A percentile compares a stretch with the other conserved stretches of the same genome.
Conservation (phyloP, 352 stramenopile genomes). For the Globisporangium megalacanthum region DNA sequence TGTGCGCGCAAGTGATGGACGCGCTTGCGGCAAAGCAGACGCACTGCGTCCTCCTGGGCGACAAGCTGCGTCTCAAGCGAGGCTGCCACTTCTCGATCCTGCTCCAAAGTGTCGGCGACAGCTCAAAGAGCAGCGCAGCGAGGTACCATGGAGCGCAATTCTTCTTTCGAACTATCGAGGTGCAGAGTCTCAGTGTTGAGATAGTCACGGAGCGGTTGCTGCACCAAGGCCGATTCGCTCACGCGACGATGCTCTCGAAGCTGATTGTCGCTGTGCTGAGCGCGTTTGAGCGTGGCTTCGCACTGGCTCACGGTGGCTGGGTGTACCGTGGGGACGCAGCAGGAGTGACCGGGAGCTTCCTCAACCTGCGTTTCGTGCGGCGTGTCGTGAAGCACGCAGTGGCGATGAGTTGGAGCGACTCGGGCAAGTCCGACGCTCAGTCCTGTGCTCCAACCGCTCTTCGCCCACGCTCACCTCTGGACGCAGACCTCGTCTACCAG, state of each 20-base stretch:
- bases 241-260: constrained; percentile 25
- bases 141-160: constrained; percentile 13
- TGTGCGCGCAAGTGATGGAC: constrained; percentile 49
- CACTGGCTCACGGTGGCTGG: constrained; percentile 6
- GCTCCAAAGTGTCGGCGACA: background rate
- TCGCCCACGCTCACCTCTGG: no score
- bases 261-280: constrained; percentile 26
- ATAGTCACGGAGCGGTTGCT: constrained; percentile 41
- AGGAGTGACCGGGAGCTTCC: background rate
- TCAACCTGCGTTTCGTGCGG: constrained; percentile 17
- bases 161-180: constrained; percentile 34
- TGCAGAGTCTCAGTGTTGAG: constrained; percentile 33
- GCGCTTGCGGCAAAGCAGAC: constrained; percentile 26
- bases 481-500: constrained; percentile 5
- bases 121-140: background rate
- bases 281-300: constrained; percentile 24
- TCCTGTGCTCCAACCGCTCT: background rate
- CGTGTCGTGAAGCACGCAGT: constrained; percentile 18
- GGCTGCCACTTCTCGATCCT: constrained; percentile 37
- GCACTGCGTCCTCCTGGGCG: constrained; percentile 32
- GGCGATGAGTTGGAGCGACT: constrained; percentile 18
- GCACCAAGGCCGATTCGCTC: constrained; percentile 25
- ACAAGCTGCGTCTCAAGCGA: constrained; percentile 36
- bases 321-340: background rate
- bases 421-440: background rate